Evolutionary conservation across 2,329 filamentous ascomycete species (phyloP).

Genomic region (Gliomastix tumulicola): DNA sequence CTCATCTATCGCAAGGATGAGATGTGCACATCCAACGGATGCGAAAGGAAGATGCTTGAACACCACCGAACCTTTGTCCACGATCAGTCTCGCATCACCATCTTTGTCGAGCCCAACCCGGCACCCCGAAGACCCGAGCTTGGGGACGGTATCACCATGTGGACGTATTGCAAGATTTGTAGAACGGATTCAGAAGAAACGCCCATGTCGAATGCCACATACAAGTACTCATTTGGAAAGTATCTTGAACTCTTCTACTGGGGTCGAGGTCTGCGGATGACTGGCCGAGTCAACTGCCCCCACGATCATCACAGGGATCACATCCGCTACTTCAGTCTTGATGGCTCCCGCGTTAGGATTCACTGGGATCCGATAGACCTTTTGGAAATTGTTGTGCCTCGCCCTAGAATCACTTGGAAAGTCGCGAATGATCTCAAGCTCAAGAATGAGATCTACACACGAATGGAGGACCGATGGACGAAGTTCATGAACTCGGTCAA

Average conservation of each 20-base stretch:
- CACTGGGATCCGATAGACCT: constrained; percentile 91
- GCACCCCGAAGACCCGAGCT: constrained; percentile 39
- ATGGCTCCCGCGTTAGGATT: constrained; percentile 77
- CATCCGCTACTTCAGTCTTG: constrained; percentile 84
- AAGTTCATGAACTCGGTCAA: constrained; percentile 86
- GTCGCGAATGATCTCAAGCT: constrained; percentile 88
- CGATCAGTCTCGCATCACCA: constrained; percentile 85
- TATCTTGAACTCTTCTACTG: constrained; percentile 97
- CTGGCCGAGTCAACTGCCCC: constrained; percentile 64
- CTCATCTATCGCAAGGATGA: constrained; percentile 69
- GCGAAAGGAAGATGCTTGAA: constrained; percentile 81
- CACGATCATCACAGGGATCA: constrained; percentile 93
- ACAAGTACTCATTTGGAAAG: constrained; percentile 98
- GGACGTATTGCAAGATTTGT: constrained; percentile 93
- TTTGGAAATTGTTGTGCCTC: constrained; percentile 88
- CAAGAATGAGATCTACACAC: constrained; percentile 84
- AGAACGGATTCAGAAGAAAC: constrained; percentile 83
- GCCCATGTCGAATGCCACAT: constrained; percentile 88
- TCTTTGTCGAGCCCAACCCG: constrained; percentile 63
- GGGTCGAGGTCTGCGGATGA: constrained; percentile 74
- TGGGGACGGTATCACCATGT: constrained; percentile 76
- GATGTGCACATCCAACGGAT: constrained; percentile 77
- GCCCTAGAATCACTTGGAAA: constrained; percentile 91
- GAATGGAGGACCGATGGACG: constrained; percentile 73
- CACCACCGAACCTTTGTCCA: constrained; percentile 97